phyloP scores from a whole-genome alignment of 2,329 filamentous ascomycete species.

The Curvularia verruculosa region DNA sequence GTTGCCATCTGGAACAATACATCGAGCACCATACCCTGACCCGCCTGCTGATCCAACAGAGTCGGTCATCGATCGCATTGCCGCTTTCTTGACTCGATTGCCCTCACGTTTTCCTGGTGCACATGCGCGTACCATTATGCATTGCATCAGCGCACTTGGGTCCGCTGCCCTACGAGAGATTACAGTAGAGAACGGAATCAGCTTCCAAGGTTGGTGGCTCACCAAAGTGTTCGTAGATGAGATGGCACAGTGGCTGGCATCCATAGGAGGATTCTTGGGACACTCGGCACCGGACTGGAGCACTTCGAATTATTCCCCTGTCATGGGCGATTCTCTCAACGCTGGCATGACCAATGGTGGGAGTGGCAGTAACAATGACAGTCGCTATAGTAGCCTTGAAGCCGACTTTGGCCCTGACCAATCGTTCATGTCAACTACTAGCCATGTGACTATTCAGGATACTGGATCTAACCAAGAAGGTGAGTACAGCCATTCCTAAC shows the following conservation, averaged over 20 bases:
- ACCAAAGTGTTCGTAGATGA: constrained; percentile 96
- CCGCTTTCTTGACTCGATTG: constrained; percentile 71
- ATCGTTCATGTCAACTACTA: constrained; percentile 41
- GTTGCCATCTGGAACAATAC: constrained; percentile 62
- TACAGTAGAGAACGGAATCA: constrained; percentile 76
- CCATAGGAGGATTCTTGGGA: constrained; percentile 85
- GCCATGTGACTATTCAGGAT: constrained; percentile 33
- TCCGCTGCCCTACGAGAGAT: constrained; percentile 81
- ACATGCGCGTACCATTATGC: constrained; percentile 73
- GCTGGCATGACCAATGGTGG: constrained; percentile 41
- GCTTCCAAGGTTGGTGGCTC: constrained; percentile 92
- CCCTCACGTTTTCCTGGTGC: constrained; percentile 76
- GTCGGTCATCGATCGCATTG: constrained; percentile 78
- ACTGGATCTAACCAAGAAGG: constrained; percentile 36
- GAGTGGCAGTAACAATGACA: constrained; percentile 48
- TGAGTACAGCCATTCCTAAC: constrained; percentile 28
- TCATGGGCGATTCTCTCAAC: constrained; percentile 40
- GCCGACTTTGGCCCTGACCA: constrained; percentile 45
- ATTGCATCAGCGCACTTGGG: constrained; percentile 76
- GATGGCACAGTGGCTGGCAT: constrained; percentile 87
- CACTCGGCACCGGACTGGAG: constrained; percentile 47
- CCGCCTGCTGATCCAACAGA: constrained; percentile 38
- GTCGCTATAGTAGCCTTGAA: constrained; percentile 48
- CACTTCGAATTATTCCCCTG: constrained; percentile 34
- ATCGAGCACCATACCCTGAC: constrained; percentile 37